Percentiles rank a stretch among this genome's conserved stretches.
Evolutionary conservation across 2,329 filamentous ascomycete genomes (phyloP).

Genomic region (Alternaria brassicicola): DNA sequence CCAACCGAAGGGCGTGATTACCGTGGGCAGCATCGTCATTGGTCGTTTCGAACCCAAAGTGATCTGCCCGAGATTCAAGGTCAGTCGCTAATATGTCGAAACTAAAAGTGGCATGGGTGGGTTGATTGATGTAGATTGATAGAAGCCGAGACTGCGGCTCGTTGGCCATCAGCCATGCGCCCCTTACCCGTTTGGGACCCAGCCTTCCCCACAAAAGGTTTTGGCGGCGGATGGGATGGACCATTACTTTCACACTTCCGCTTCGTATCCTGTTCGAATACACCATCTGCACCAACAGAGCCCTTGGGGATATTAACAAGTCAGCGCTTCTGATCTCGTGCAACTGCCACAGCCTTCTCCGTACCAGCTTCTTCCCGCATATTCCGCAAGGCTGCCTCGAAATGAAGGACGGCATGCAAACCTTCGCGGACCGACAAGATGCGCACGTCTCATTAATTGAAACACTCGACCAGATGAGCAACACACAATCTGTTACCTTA

Average conservation of each 20-base stretch:
- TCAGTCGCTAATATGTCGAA: conserved; percentile 39
- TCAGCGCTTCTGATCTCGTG: conserved; percentile 5
- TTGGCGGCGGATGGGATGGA: conserved; percentile 18
- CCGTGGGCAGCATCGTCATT: conserved; percentile 33
- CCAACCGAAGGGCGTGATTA: conserved; percentile 35
- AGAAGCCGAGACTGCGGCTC: conserved; percentile 36
- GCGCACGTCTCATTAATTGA: conserved; percentile 30
- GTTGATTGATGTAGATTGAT: conserved; percentile 49
- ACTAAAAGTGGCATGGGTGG: conserved; percentile 26
- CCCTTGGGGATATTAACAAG: conserved; percentile 27
- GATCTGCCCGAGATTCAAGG: conserved; percentile 34
- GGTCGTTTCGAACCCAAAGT: conserved; percentile 19
- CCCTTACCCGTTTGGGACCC: conserved; percentile 16
- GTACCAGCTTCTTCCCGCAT: conserved; percentile 12
- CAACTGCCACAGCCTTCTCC: conserved; percentile 9
- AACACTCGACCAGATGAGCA: conserved; percentile 31
- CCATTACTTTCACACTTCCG: conserved; percentile 19
- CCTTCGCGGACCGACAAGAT: conserved; percentile 10
- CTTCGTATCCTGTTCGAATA: conserved; percentile 23
- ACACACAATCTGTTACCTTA: conserved; percentile 45
- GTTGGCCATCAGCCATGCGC: conserved; percentile 28
- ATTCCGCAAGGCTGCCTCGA: conserved; percentile 27
- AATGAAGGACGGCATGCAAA: conserved; percentile 20
- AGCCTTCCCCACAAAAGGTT: conserved; percentile 26
- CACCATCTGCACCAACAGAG: conserved; percentile 26